Evolutionary conservation across 2,329 filamentous ascomycete species (phyloP).

Genomic region (Ophiostoma australiae): DNA sequence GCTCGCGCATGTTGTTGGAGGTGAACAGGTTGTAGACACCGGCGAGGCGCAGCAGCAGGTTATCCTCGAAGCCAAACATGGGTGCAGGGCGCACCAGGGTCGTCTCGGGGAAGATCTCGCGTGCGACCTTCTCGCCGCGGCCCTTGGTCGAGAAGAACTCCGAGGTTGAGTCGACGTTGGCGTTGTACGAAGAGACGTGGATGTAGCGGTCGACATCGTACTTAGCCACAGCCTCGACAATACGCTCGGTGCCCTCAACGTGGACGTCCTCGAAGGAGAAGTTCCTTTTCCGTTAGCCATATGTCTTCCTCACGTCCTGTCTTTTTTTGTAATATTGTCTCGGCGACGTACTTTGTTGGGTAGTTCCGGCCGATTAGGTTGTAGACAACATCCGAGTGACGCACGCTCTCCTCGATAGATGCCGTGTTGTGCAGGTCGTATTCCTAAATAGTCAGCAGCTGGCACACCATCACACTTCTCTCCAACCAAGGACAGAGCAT

Average conservation of each 20-base stretch:
- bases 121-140: slow-evolving; percentile 74
- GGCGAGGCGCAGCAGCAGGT: slow-evolving; percentile 80
- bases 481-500: slow-evolving; percentile 31
- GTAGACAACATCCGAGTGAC: slow-evolving; percentile 96
- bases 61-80: slow-evolving; percentile 92
- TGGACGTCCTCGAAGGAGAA: slow-evolving; percentile 91
- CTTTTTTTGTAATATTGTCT: neutral
- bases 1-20: slow-evolving; percentile 88
- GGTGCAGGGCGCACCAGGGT: slow-evolving; percentile 93
- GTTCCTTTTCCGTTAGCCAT: slow-evolving; percentile 58
- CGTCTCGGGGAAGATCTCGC: slow-evolving; percentile 90
- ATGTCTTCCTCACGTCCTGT: neutral
- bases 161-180: slow-evolving; percentile 69
- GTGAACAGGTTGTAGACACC: slow-evolving; percentile 76
- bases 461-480: neutral
- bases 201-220: slow-evolving; percentile 97
- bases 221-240: slow-evolving; percentile 90
- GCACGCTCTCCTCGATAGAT: slow-evolving; percentile 92
- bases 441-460: slow-evolving; percentile 54
- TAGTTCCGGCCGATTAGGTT: slow-evolving; percentile 93
- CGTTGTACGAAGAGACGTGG: slow-evolving; percentile 94
- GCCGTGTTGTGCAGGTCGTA: slow-evolving; percentile 90
- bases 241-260: slow-evolving; percentile 85
- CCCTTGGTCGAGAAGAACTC: slow-evolving; percentile 92
- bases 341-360: slow-evolving; percentile 70